Base-by-base conservation (phyloP, 2,329 filamentous ascomycete genomes). In the Ceratocystis colombiana region DNA sequence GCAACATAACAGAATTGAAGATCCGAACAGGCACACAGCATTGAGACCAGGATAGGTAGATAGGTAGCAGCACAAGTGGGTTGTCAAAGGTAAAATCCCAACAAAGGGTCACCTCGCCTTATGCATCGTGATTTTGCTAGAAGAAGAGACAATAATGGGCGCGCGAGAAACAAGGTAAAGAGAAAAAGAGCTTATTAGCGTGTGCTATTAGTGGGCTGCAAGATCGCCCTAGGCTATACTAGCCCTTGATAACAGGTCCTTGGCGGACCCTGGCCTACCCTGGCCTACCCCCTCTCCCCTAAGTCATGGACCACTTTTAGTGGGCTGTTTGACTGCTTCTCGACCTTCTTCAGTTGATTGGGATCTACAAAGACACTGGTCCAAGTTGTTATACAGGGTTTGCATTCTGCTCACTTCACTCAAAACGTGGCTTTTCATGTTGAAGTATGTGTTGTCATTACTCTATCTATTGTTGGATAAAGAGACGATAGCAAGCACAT, bases 291-390 rank as follows among this genome's bases (percentile, higher is more conserved):
- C 6, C 10, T 25, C 5, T 55, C 22, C 33, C 33, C 33, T 37
- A 37, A 37, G 33, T 37, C 33, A 37, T 37, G 33, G 33, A 12
- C 33, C 33, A 37, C 33, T 37, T 22, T 50, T 20, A 20, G 46
- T 50, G 46, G 46, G 46, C 46, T 50, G 46, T 50, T 37, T 25
- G 46, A 17, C 46, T 50, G 46, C 46, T 50, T 50, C 46, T 50
- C 46, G 46, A 50, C 46, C 46, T 20, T 20, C n/a, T 22, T 50
- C 45, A 50, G 46, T 50, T 50, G 46, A 50, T 50, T 50, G 46
- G n/a, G 46, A 50, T 50, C 46, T 22, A 50, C 46, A 50, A 50
- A 20, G 46, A 8, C 46, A 50, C 25, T 50, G 46, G 46, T 20
- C n/a, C 46, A 50, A 25, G 46, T 50, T 50, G 17, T 22, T n/a